phyloP scores from a whole-genome alignment of 345 rosid genomes.

The Salix brachista region DNA sequence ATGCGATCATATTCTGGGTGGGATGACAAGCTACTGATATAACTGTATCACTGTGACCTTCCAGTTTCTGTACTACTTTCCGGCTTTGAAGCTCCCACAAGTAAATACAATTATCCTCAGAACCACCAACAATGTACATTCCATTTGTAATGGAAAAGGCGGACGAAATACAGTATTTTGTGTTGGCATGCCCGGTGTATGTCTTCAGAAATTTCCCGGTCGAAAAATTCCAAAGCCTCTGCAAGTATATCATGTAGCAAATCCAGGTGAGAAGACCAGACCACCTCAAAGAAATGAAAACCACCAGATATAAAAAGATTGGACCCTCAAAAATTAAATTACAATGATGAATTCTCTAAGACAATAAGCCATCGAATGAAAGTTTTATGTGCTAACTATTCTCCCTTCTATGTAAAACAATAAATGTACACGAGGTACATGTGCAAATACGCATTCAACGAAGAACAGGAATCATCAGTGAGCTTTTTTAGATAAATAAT shows the following conservation, averaged over 20 bases:
- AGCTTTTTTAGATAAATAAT: background rate
- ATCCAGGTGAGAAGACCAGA: constrained; percentile 2
- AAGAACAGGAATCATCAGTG: background rate
- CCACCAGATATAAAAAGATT: background rate
- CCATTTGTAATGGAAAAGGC: constrained; percentile 80
- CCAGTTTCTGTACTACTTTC: constrained; percentile 79
- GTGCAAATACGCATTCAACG: background rate
- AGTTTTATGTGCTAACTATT: background rate
- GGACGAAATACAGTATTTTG: constrained; percentile 66
- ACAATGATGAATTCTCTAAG: background rate
- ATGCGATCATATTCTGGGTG: constrained; percentile 69
- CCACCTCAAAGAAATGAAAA: background rate
- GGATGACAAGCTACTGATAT: constrained; percentile 87
- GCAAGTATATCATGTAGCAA: constrained; percentile 16
- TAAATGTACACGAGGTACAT: background rate
- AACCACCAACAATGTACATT: constrained; percentile 74
- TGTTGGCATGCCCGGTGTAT: constrained; percentile 67
- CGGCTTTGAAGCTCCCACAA: constrained; percentile 88
- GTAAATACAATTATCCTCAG: constrained; percentile 78
- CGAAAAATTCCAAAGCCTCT: constrained; percentile 85
- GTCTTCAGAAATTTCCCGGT: constrained; percentile 78
- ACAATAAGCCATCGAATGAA: background rate
- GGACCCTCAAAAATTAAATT: background rate
- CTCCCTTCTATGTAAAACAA: background rate
- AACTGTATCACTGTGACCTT: constrained; percentile 84